Percentiles rank a stretch among this genome's conserved stretches.
Evolutionary conservation across 768 basidiomycete species (phyloP).

Genomic region (Phlebiopsis gigantea): DNA sequence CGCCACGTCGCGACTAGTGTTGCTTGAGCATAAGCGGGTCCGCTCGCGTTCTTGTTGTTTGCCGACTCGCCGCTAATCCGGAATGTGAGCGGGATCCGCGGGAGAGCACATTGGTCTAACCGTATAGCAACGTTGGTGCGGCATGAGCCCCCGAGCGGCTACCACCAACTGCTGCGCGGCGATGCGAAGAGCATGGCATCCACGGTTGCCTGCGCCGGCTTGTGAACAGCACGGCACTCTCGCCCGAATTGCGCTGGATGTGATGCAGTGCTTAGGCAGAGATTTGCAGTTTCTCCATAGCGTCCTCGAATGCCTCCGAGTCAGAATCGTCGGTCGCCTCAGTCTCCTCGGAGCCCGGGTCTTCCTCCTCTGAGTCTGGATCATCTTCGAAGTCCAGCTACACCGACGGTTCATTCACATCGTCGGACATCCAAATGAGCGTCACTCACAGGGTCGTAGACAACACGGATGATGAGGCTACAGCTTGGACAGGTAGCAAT

Average conservation of each 20-base stretch:
- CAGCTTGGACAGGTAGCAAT: slow-evolving; percentile 96
- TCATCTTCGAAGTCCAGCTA: slow-evolving; percentile 87
- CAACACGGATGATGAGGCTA: slow-evolving; percentile 84
- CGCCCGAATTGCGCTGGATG: neutral
- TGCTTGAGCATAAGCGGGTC: neutral
- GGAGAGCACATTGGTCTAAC: neutral
- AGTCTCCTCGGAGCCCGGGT: slow-evolving; percentile 20
- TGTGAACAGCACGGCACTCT: neutral
- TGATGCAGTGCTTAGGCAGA: slow-evolving; percentile 24
- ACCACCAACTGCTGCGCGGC: neutral
- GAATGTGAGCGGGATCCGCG: too few relatives aligned
- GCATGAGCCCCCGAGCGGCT: neutral
- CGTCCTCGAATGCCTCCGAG: slow-evolving; percentile 53
- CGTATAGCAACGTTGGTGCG: neutral
- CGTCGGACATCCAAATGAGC: neutral
- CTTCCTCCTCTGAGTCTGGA: slow-evolving; percentile 30
- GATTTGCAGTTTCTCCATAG: slow-evolving; percentile 58
- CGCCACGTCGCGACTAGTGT: neutral
- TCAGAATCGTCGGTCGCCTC: slow-evolving; percentile 24
- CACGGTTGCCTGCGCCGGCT: neutral
- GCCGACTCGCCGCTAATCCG: too few relatives aligned
- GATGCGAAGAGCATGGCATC: neutral
- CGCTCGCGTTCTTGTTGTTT: too few relatives aligned
- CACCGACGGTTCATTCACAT: neutral
- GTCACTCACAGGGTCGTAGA: slow-evolving; percentile 86